Percentiles rank a stretch among this genome's conserved stretches.
phyloP scores from a whole-genome alignment of 768 basidiomycete species.

The Lactarius hatsudake region DNA sequence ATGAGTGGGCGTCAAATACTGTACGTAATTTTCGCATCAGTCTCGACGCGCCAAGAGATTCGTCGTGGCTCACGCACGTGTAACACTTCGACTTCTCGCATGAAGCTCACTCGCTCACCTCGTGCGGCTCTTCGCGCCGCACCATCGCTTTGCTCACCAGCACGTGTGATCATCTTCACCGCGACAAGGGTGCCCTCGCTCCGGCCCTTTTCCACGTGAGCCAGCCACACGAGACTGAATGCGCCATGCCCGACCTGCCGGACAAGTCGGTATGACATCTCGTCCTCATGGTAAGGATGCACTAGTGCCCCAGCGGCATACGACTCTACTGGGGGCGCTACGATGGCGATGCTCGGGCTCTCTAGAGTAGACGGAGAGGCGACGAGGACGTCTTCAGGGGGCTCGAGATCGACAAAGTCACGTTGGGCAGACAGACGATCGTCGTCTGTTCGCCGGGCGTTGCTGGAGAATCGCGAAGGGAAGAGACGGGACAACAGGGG shows the following conservation, averaged over 20 bases:
- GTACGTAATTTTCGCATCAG: conserved; percentile 12
- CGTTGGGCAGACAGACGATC: neutral
- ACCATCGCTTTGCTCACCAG: neutral
- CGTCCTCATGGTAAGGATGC: conserved; percentile 14
- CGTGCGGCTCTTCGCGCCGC: conserved; percentile 10
- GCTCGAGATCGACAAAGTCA: conserved; percentile 23
- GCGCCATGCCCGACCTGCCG: conserved; percentile 64
- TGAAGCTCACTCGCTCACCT: conserved; percentile 25
- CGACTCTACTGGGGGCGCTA: neutral
- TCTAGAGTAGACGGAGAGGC: conserved; percentile 1
- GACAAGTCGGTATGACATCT: conserved; percentile 44
- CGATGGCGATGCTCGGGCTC: neutral
- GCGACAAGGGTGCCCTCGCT: conserved; percentile 28
- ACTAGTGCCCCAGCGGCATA: conserved; percentile 15
- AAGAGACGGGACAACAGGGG: conserved; percentile 26
- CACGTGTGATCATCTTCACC: conserved; percentile 30
- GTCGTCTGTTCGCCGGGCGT: conserved; percentile 12
- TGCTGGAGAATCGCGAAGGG: conserved; percentile 24
- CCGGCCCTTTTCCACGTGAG: conserved; percentile 40
- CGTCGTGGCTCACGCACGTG: conserved; percentile 9
- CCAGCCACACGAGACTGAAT: conserved; percentile 76
- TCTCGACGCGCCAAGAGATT: neutral
- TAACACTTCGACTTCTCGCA: conserved; percentile 26
- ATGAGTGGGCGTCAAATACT: conserved; percentile 75
- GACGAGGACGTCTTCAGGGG: conserved; percentile 14